Evolutionary conservation across 495 filamentous ascomycete genomes (phyloP).

Genomic region (Lasiosphaeria miniovina): DNA sequence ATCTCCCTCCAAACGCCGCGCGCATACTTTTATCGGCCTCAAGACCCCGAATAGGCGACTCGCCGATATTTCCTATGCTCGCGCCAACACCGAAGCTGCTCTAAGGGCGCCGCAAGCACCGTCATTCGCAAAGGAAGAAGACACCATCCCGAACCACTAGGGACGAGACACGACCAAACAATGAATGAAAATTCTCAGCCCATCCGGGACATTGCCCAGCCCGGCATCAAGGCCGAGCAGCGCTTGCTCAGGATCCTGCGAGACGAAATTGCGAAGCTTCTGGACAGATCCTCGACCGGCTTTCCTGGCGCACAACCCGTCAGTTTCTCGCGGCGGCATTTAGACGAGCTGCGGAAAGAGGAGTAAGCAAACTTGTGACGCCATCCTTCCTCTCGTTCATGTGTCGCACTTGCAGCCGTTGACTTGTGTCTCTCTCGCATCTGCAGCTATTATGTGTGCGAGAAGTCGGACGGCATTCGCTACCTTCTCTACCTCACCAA

Average conservation of each 20-base stretch:
- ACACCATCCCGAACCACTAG: neutral
- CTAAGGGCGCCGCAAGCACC: neutral
- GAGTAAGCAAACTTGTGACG: slow-evolving; percentile 52
- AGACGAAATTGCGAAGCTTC: slow-evolving; percentile 69
- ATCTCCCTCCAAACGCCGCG: too few species aligned
- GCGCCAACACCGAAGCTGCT: neutral
- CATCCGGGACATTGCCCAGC: slow-evolving; percentile 47
- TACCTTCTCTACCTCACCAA: slow-evolving; percentile 84
- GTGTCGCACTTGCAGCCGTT: neutral
- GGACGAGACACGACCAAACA: neutral
- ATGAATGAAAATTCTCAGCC: slow-evolving; percentile 30
- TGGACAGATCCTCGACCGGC: slow-evolving; percentile 58
- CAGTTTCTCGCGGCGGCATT: slow-evolving; percentile 75
- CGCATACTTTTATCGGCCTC: too few species aligned
- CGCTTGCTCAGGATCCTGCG: slow-evolving; percentile 60
- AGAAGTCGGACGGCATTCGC: slow-evolving; percentile 95
- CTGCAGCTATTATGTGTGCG: slow-evolving; percentile 85
- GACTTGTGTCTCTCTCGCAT: neutral
- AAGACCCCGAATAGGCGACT: too few species aligned
- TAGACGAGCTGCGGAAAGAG: slow-evolving; percentile 68
- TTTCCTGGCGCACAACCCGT: slow-evolving; percentile 97
- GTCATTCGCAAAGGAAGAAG: neutral
- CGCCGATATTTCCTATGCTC: too few species aligned
- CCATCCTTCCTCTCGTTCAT: neutral
- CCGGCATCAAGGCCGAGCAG: slow-evolving; percentile 63